Conservation (phyloP, 2,329 filamentous ascomycete species). For the Colletotrichum noveboracense region DNA sequence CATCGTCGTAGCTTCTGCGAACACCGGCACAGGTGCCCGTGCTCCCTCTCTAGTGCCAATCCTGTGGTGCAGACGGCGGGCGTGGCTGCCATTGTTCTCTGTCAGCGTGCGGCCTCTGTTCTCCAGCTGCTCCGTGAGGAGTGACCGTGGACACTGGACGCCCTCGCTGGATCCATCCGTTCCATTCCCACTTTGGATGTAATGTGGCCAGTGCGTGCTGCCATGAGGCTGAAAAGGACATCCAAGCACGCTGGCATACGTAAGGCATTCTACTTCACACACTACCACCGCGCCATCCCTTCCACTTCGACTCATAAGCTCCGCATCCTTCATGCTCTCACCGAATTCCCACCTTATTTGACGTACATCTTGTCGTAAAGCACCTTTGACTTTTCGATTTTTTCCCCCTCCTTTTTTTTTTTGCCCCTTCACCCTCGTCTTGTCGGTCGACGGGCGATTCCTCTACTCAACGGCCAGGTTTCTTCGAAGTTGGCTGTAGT, state of each 20-base stretch:
- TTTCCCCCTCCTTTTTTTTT: too few relatives aligned
- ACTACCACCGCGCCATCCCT: neutral
- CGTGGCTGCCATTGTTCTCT: slow-evolving; percentile 2
- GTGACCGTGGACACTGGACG: neutral
- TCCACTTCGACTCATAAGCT: neutral
- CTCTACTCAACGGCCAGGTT: neutral
- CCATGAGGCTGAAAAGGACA: neutral
- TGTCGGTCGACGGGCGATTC: neutral
- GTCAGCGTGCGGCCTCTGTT: neutral
- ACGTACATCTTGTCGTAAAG: neutral
- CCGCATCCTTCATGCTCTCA: neutral
- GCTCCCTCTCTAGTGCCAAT: neutral
- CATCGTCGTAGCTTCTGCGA: neutral
- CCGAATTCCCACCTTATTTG: neutral
- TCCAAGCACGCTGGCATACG: neutral
- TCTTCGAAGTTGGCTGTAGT: neutral
- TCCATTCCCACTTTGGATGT: neutral
- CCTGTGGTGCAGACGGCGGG: neutral
- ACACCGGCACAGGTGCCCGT: neutral
- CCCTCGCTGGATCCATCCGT: neutral
- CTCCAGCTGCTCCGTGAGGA: neutral
- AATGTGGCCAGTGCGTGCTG: slow-evolving; percentile 4
- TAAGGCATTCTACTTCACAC: neutral
- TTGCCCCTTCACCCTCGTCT: neutral
- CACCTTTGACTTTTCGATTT: neutral